phyloP scores from a whole-genome alignment of 2,329 filamentous ascomycete genomes.

The Cladorrhinum sp. region DNA sequence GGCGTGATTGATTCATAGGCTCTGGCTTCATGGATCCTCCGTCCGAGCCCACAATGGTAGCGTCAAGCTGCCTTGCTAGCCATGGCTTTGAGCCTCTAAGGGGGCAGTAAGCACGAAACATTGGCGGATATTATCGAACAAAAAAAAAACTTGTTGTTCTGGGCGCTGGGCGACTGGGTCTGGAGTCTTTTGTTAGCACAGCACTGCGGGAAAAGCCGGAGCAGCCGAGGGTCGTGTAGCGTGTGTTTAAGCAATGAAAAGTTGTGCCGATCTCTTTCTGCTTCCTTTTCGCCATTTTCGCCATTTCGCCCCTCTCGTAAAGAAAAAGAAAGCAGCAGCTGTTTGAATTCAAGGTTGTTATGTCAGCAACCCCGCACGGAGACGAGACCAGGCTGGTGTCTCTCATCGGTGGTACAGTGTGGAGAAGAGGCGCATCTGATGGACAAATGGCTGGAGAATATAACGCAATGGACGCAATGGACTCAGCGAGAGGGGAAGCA shows the following conservation, averaged over 20 bases:
- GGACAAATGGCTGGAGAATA: constrained; percentile 6
- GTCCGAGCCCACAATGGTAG: background rate
- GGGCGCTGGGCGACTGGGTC: background rate
- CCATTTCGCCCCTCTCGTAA: background rate
- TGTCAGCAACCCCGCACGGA: constrained; percentile 8
- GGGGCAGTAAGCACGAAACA: background rate
- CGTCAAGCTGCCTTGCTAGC: background rate
- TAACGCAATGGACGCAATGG: constrained; percentile 12
- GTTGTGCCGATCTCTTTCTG: constrained; percentile 2
- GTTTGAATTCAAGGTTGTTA: background rate
- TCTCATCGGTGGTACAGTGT: constrained; percentile 6
- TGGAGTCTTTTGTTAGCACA: background rate
- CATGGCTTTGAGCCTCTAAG: background rate
- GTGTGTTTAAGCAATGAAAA: background rate
- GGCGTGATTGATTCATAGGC: background rate
- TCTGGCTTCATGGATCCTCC: background rate
- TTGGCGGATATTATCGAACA: background rate
- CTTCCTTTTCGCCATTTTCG: background rate
- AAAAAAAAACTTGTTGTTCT: background rate
- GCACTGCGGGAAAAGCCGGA: constrained; percentile 15
- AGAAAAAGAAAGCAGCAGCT: background rate
- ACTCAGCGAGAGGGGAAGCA: background rate
- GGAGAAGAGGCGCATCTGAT: constrained; percentile 5
- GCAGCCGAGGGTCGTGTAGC: background rate
- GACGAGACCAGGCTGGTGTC: constrained; percentile 2